A percentile compares a stretch with the other conserved stretches of the same genome.
phyloP scores from a whole-genome alignment of 352 stramenopile genomes.

The Globisporangium paddicum region DNA sequence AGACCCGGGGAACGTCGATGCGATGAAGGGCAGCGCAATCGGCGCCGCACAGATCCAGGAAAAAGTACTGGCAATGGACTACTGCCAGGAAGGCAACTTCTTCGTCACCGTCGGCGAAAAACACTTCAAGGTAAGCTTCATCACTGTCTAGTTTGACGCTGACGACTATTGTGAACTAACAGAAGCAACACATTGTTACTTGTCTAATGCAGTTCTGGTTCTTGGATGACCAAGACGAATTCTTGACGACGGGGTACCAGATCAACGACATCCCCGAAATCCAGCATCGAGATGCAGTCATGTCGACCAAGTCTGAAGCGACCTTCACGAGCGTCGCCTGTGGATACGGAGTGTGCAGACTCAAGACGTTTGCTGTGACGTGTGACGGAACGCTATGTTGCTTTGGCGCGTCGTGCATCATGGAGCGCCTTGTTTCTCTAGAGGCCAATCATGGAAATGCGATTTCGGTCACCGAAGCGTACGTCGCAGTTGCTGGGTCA shows the following conservation, averaged over 20 bases:
- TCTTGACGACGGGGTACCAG: conserved; percentile 47
- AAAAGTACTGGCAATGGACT: conserved; percentile 72
- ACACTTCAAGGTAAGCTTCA: conserved; percentile 56
- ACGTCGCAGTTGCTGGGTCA: conserved; percentile 60
- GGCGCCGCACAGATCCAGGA: conserved; percentile 51
- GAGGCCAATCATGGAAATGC: conserved; percentile 55
- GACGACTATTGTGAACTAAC: not conserved
- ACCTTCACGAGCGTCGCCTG: conserved; percentile 73
- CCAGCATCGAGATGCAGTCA: conserved; percentile 44
- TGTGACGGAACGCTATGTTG: conserved; percentile 71
- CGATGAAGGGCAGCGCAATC: conserved; percentile 31
- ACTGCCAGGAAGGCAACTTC: conserved; percentile 59
- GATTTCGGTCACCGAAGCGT: conserved; percentile 71
- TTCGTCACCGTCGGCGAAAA: conserved; percentile 83
- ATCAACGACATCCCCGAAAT: conserved; percentile 61
- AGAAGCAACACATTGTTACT: not conserved
- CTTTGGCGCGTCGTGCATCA: conserved; percentile 64
- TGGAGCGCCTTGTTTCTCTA: conserved; percentile 74
- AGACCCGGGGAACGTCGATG: conserved; percentile 4
- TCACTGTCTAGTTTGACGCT: too few relatives aligned
- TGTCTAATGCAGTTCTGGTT: conserved; percentile 60
- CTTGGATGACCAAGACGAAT: conserved; percentile 41
- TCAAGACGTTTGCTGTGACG: conserved; percentile 75
- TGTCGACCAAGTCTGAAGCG: conserved; percentile 54
- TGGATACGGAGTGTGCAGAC: conserved; percentile 37